Conservation (phyloP, 208 protist genomes). For the Lotmaria passim region DNA sequence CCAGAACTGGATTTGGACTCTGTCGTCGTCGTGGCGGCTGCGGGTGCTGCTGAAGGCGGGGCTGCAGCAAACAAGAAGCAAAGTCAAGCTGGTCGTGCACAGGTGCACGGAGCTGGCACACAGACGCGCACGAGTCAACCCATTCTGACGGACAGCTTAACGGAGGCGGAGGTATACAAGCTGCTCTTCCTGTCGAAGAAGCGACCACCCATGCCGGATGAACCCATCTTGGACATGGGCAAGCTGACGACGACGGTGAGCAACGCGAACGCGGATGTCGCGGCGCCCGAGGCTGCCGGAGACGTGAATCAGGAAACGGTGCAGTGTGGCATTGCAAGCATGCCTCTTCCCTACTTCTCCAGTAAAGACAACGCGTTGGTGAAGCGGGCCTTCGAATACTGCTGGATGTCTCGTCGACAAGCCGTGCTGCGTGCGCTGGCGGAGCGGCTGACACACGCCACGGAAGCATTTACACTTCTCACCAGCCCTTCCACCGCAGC, state of each 20-base stretch:
- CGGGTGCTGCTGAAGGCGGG: not conserved
- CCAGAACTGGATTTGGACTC: not conserved
- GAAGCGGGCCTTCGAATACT: conserved; percentile 37
- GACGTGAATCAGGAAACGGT: not conserved
- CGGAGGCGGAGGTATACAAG: conserved; percentile 25
- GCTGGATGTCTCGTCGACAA: conserved; percentile 21
- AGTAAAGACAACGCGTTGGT: not conserved
- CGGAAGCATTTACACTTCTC: conserved; percentile 13
- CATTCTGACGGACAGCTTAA: conserved; percentile 15
- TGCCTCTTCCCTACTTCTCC: conserved; percentile 15
- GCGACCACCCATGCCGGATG: conserved; percentile 13
- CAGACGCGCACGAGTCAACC: not conserved
- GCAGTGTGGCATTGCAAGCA: conserved; percentile 11
- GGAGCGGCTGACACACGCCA: conserved; percentile 11
- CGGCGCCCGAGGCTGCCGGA: too few species aligned
- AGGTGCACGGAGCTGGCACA: not conserved
- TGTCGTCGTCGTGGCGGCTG: not conserved
- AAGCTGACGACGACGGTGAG: not conserved
- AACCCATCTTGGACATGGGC: conserved; percentile 9
- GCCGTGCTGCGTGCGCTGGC: not conserved
- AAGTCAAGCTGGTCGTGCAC: too few species aligned
- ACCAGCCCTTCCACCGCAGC: not conserved
- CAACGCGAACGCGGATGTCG: not conserved
- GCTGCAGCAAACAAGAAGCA: not conserved
- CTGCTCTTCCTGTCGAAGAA: conserved; percentile 16